Evolutionary conservation across 495 filamentous ascomycete species (phyloP), one percentile per base, ranked within the genome.

Genomic region (Podospora pseudocomata): DNA sequence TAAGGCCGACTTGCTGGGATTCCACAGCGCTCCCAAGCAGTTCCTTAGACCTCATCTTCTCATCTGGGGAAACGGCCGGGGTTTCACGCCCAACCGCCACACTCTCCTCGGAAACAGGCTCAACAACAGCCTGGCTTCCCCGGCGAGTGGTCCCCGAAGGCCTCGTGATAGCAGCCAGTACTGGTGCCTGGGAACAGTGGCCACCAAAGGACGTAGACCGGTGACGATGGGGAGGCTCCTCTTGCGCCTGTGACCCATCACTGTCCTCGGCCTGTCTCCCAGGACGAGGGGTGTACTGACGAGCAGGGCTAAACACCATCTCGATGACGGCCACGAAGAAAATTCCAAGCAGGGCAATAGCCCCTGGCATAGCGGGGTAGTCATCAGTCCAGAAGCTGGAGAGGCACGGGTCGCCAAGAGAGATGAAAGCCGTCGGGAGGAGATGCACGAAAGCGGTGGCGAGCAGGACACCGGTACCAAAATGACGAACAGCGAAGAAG

Each of bases 391-490:
- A 94, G 69, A 92, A 91, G 27, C 75, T 76, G 27, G 91, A 90
- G 11, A 95, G 88, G 73, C 92, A 95, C 58, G 87, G 86, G 71
- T 94, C 87, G n/a, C 88, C 90, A 30, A 95, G 83, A 4, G 91
- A 93, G 62, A 87, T 79, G 76, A 95, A 94, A 34, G 92, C 92
- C 1, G 91, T 94, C 1, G 92, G 92, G 4, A 95, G 88, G 20
- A 89, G 80, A 76, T 95, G 92, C 5, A 94, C 92, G 73, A 95
- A 94, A 27, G 92, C 91, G n/a, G 92, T 94, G 20, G 92, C 92
- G 60, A 95, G 89, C 53, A 95, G 79, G 16, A 95, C 91, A 11
- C 92, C 92, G 5, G 92, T 94, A 58, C 92, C 92, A 68, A 95
- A 92, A 77, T 94, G 91, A 58, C 90, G 89, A 19, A 89, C 90